These are phyloP conservation scores for Monilinia laxa DNA, from an alignment of 2,329 filamentous ascomycete genomes.

Conservation along the genomic window DNA sequence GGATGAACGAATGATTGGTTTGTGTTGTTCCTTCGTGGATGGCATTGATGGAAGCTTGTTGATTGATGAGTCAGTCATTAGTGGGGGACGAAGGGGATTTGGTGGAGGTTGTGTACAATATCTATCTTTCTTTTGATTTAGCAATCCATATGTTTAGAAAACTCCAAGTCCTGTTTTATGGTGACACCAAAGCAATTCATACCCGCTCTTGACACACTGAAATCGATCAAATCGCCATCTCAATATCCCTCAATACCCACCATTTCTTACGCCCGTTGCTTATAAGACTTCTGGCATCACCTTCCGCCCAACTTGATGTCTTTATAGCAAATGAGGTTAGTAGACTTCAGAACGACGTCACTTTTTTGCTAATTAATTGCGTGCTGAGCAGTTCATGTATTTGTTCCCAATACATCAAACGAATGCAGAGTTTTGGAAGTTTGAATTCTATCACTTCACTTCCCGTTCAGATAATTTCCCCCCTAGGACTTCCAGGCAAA, in stretches of 20 bases:
- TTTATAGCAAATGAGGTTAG: too few species aligned
- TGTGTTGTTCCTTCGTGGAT: neutral
- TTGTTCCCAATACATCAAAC: too few species aligned
- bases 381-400: too few species aligned
- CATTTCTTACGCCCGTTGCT: too few species aligned
- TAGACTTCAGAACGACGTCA: too few species aligned
- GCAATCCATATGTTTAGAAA: conserved; percentile 21
- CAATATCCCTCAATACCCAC: neutral
- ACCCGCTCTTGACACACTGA: neutral
- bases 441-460: too few species aligned
- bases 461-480: too few species aligned
- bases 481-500: too few species aligned
- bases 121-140: conserved; percentile 21
- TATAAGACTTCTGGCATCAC: too few species aligned
- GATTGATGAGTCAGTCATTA: neutral
- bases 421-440: too few species aligned
- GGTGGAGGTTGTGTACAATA: conserved; percentile 18
- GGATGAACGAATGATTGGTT: neutral
- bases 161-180: neutral
- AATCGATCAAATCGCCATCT: neutral
- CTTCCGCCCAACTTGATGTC: too few species aligned
- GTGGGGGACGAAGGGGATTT: neutral
- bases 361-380: too few species aligned
- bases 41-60: neutral
- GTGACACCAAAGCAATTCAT: neutral